phyloP scores from a whole-genome alignment of 1,284 basidiomycete genomes.

The Macrocybe sp. region DNA sequence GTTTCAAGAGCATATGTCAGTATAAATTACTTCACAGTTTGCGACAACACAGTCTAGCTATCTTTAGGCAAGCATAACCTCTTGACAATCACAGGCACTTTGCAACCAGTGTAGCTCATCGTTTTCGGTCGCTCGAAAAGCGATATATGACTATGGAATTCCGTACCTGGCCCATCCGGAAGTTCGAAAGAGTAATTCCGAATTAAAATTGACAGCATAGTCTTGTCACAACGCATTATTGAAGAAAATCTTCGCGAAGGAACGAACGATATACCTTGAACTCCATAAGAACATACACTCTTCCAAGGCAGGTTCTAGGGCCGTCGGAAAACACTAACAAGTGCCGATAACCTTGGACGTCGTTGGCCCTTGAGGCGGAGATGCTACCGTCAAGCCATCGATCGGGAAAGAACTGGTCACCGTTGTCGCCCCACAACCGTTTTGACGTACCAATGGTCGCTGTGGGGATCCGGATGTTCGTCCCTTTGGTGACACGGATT shows the following conservation, averaged over 20 bases:
- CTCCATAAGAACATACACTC: conserved; percentile 34
- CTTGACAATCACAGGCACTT: conserved; percentile 35
- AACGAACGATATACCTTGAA: conserved; percentile 28
- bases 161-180: conserved; percentile 28
- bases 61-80: neutral
- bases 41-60: too few relatives aligned
- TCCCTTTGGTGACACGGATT: conserved; percentile 12
- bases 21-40: too few relatives aligned
- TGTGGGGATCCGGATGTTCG: conserved; percentile 21
- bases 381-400: conserved; percentile 18
- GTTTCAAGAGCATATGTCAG: too few relatives aligned
- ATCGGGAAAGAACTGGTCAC: conserved; percentile 33
- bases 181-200: conserved; percentile 36
- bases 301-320: conserved; percentile 36
- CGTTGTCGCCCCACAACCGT: conserved; percentile 33
- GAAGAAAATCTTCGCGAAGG: neutral
- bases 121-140: neutral
- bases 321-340: conserved; percentile 37
- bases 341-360: conserved; percentile 35
- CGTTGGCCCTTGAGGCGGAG: conserved; percentile 17
- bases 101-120: conserved; percentile 19
- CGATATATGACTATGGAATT: conserved; percentile 24
- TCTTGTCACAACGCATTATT: conserved; percentile 21
- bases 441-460: conserved; percentile 25
- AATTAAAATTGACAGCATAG: conserved; percentile 38